These are phyloP conservation scores for Kwoniella europaea DNA, from an alignment of 768 basidiomycete species.

Conservation along the genomic window DNA sequence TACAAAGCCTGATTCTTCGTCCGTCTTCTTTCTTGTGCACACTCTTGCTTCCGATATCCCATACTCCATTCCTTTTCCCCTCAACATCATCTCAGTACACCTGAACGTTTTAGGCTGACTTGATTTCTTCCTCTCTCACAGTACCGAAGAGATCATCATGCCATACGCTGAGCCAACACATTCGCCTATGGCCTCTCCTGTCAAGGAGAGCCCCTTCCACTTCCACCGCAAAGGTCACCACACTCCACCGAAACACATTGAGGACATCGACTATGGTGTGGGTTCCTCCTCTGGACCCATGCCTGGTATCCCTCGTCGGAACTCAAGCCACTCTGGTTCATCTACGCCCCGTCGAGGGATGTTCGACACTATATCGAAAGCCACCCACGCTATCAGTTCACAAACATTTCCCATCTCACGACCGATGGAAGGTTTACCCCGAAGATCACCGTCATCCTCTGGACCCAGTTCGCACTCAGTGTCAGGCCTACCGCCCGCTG, in stretches of 20 bases:
- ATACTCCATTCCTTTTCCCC: background rate
- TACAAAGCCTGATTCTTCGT: conserved; percentile 18
- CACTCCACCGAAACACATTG: conserved; percentile 35
- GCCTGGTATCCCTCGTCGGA: conserved; percentile 52
- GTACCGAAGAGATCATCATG: conserved; percentile 35
- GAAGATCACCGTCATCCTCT: conserved; percentile 25
- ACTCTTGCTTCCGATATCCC: background rate
- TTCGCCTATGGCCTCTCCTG: conserved; percentile 42
- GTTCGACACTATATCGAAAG: conserved; percentile 35
- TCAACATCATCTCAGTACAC: background rate
- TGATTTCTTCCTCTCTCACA: background rate
- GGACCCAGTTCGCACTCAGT: conserved; percentile 22
- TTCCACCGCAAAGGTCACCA: conserved; percentile 35
- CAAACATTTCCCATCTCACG: conserved; percentile 32
- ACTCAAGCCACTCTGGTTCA: conserved; percentile 35
- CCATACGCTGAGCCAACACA: conserved; percentile 56
- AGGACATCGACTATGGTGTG: conserved; percentile 30
- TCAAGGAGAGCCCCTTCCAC: conserved; percentile 34
- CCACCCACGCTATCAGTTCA: conserved; percentile 21
- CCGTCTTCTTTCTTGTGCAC: conserved; percentile 9
- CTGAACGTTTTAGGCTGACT: conserved; percentile 3
- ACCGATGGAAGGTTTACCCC: conserved; percentile 46
- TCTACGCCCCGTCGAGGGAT: conserved; percentile 37
- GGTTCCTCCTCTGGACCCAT: conserved; percentile 40
- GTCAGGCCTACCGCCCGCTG: conserved; percentile 16